phyloP scores from a whole-genome alignment of 345 rosid genomes.

The Boechera divaricarpa region DNA sequence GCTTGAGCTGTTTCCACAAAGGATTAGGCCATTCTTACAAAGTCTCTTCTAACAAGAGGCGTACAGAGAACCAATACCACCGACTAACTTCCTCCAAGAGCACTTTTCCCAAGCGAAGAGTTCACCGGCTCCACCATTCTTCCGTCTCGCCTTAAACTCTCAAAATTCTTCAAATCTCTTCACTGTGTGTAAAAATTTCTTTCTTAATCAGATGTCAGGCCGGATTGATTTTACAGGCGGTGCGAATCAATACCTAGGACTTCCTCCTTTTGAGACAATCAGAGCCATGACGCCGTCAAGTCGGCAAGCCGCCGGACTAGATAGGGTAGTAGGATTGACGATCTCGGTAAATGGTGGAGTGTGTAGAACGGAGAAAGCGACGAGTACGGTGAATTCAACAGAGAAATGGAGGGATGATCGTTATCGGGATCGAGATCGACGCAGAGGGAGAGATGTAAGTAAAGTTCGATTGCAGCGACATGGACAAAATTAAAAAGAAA shows the following conservation, averaged over 20 bases:
- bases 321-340: conserved; percentile 7
- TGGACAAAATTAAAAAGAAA: not conserved
- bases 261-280: conserved; percentile 22
- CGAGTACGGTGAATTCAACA: not conserved
- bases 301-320: conserved; percentile 24
- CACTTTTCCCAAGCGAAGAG: conserved; percentile 86
- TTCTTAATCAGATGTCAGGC: not conserved
- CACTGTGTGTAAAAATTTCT: not conserved
- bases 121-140: conserved; percentile 75
- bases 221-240: not conserved
- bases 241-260: conserved; percentile 27
- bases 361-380: not conserved
- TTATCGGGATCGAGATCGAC: conserved; percentile 42
- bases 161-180: conserved; percentile 24
- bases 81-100: conserved; percentile 87
- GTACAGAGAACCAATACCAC: conserved; percentile 93
- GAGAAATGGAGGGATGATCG: conserved; percentile 23
- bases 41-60: conserved; percentile 84
- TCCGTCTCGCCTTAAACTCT: conserved; percentile 7
- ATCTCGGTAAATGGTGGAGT: conserved; percentile 13
- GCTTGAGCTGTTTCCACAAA: conserved; percentile 77
- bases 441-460: conserved; percentile 35
- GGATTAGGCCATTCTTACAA: conserved; percentile 82
- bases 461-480: conserved; percentile 39
- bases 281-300: conserved; percentile 35